Evolutionary conservation across 176 grass and related monocot genomes (phyloP), one percentile per base, ranked within the genome.

Genomic region (Oryza longistaminata): DNA sequence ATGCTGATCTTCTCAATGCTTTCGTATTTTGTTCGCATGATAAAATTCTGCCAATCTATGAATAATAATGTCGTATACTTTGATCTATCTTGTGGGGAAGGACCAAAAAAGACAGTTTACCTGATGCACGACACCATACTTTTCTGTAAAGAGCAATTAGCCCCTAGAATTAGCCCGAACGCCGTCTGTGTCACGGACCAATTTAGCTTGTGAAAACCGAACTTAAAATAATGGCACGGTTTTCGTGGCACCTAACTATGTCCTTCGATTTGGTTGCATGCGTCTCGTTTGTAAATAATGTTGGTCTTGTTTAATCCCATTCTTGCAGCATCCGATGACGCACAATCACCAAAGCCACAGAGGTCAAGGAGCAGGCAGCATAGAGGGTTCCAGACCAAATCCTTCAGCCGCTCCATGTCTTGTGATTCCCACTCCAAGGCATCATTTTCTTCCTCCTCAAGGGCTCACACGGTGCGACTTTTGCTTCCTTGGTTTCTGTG

Each of bases 351-450:
- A 71, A 92, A 94, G 82, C 86, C 75, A 81, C 89, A 97, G 31
- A 81, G 79, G 71, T 91, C 89, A 49, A 94, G 87, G 48, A 88
- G 48, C 72, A 90, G 70, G 42, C 88, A 83, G 27, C 58, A 90
- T 61, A 94, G 87, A 76, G 87, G 82, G 24, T 92, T 92, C 67
- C 68, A 70, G 14, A 62, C 78, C 66, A 97, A 93, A 87, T 93
- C 92, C 53, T 83, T 88, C 3, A 94, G 85, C 74, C 84, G 85
- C 42, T 90, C 92, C 58, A 87, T 81, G 16, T 94, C 94, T 72
- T 92, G 78, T 75, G 94, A 97, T 82, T 97, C 94, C 29, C 89
- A 87, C 33, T 94, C 91, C 14, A 93, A 90, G 87, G 77, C 75
- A 15, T 97, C 87, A 33, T 44, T 90, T 84, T 92, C 77, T 2